Base-by-base conservation (phyloP, 306 rosid genomes). In the Senna siamea region DNA sequence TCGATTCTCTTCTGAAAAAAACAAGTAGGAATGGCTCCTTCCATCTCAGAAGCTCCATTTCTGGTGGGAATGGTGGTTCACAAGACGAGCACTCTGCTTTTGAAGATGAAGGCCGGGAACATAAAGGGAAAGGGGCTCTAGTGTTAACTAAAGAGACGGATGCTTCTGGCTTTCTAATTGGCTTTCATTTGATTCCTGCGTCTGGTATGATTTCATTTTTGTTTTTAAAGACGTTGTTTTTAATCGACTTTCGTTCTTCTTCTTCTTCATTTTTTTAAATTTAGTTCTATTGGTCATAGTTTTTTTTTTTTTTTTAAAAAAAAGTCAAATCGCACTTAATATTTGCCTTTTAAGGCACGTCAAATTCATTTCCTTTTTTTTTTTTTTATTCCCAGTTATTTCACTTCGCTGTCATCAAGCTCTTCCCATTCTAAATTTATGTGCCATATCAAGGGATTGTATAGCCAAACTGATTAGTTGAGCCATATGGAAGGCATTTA, bases 121-220 rank as follows among this genome's bases (percentile, higher is more conserved):
- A 28, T 5, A 74, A 70, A 17, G 71, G 67, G 3, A 52, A 80
- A 12, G 66, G 44, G 0, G 80, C 82, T 78, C 78, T 73, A 9
- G 1, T 60, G 19, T 52, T 87, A 61, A 74, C 78, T 8, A 5
- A 70, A 7, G 80, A 84, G 78, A 79, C 38, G 19, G 91, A 84
- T 38, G 69, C 7, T 10, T 74, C 83, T 43, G 85, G 84, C 76
- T 53, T 80, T 26, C 73, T 80, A 15, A 20, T 82, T 17, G 88
- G 87, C 22, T 79, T 84, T 75, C 71, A 73, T 0, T 75, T 87
- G 65, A 56, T 70, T 68, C 53, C 70, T 12, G 14, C 22, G 1
- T 12, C 70, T 65, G 10, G 78, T 77, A 63, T 9, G 8, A 30
- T 75, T 52, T 35, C 32, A 7, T 71, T 48, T 38, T 13, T 2